Base-by-base conservation (phyloP, 768 basidiomycete genomes). In the Lactarius pseudohatsudake region DNA sequence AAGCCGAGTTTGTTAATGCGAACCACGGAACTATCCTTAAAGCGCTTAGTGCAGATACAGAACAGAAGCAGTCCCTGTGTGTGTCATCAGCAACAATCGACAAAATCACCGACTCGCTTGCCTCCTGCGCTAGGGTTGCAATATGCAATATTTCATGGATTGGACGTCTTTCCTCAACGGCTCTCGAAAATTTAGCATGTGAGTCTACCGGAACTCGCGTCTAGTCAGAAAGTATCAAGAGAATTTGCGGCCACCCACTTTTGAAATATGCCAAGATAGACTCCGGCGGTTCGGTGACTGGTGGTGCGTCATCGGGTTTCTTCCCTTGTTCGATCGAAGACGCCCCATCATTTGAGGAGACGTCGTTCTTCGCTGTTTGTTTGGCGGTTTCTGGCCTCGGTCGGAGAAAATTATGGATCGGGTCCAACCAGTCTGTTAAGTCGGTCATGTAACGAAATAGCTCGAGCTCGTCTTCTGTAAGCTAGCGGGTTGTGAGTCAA, bases 331-430 rank as follows among this genome's bases (percentile, higher is more conserved):
- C 82, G 71, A 83, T 84, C n/a, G 81, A 76, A 13, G 74, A 61
- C 32, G 87, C 85, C 20, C 89, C 78, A 7, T 87, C 87, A 73
- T 86, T 86, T 65, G 89, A 75, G 7, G 88, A 86, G 65, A 85
- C 81, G 0, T 88, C 88, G 0, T 86, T 86, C 76, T 89, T 91
- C 50, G 85, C 76, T 71, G 91, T 85, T 74, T 86, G 85, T 70
- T 86, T 91, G 7, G 89, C 84, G 38, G 87, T 89, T 74, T 91
- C 91, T 8, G 88, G 89, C 28, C 86, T 86, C 4, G 90, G 92
- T 2, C 92, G 88, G 40, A 85, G 79, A 71, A 90, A 78, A 65
- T 90, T 81, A 69, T 94, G 91, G 74, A 90, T 86, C 8, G 88
- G 88, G 66, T 85, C 88, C 18, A 94, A 80, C 91, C 91, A 94